Percentiles rank a stretch among this genome's conserved stretches.
phyloP scores from a whole-genome alignment of 768 basidiomycete species.

The Mycena alexandri region DNA sequence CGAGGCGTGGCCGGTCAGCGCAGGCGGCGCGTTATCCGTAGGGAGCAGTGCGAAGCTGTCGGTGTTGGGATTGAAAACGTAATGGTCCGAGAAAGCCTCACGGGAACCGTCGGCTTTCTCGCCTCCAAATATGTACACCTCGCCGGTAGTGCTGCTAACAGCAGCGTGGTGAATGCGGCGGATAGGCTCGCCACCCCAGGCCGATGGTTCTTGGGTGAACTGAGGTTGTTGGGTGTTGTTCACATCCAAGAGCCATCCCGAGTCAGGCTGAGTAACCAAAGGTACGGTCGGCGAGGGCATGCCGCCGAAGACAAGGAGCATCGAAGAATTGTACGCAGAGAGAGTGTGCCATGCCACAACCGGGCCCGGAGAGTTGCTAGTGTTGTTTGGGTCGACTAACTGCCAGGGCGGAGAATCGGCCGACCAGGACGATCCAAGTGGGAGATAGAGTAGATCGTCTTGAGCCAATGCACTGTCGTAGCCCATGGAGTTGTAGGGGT shows the following conservation, averaged over 20 bases:
- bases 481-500: slow-evolving; percentile 73
- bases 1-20: slow-evolving; percentile 79
- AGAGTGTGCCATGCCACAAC: slow-evolving; percentile 85
- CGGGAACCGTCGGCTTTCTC: slow-evolving; percentile 85
- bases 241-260: slow-evolving; percentile 69
- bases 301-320: slow-evolving; percentile 81
- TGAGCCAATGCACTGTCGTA: slow-evolving; percentile 82
- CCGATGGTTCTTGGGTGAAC: slow-evolving; percentile 61
- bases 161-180: slow-evolving; percentile 85
- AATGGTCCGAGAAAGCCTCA: slow-evolving; percentile 72
- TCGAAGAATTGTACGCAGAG: slow-evolving; percentile 69
- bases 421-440: slow-evolving; percentile 71
- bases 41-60: slow-evolving; percentile 70
- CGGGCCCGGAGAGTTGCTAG: slow-evolving; percentile 65
- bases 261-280: slow-evolving; percentile 71
- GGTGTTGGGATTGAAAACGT: slow-evolving; percentile 65
- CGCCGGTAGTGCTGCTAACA: slow-evolving; percentile 59
- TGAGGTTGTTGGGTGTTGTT: slow-evolving; percentile 50
- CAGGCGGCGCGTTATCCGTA: slow-evolving; percentile 69
- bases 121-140: slow-evolving; percentile 83
- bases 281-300: slow-evolving; percentile 70
- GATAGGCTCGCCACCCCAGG: slow-evolving; percentile 76
- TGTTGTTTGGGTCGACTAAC: slow-evolving; percentile 62
- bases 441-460: slow-evolving; percentile 78
- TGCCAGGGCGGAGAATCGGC: slow-evolving; percentile 78